Conservation (phyloP, 768 basidiomycete genomes). For the Mycena leptocephala region DNA sequence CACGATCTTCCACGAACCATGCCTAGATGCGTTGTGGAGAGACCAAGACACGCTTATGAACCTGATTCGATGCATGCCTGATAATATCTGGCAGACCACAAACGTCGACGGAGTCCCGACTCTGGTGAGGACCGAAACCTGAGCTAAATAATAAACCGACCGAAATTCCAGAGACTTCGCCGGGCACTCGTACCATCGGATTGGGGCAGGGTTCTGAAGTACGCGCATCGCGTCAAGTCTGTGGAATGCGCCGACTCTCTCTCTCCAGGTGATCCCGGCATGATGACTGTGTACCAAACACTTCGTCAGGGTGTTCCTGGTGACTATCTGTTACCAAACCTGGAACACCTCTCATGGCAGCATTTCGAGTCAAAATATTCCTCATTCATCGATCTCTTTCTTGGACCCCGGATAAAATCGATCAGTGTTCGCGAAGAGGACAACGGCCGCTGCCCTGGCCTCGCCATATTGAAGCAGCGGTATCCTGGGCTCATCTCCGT, state of each 20-base stretch:
- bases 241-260: not conserved
- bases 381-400: not conserved
- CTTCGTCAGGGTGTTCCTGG: not conserved
- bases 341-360: not conserved
- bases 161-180: not conserved
- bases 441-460: not conserved
- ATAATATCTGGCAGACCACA: not conserved
- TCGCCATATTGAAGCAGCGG: not conserved
- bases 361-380: not conserved
- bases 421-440: not conserved
- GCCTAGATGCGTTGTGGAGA: not conserved
- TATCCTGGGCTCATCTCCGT: not conserved
- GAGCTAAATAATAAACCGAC: not conserved
- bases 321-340: not conserved
- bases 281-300: not conserved
- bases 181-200: not conserved
- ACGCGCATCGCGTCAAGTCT: not conserved
- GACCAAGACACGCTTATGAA: not conserved
- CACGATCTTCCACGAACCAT: not conserved
- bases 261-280: not conserved
- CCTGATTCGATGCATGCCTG: conserved; percentile 9
- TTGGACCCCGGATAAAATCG: not conserved
- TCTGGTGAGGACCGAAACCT: not conserved
- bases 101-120: not conserved
- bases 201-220: not conserved